phyloP scores from a whole-genome alignment of 2,329 filamentous ascomycete species.

The Diaporthe sp. region DNA sequence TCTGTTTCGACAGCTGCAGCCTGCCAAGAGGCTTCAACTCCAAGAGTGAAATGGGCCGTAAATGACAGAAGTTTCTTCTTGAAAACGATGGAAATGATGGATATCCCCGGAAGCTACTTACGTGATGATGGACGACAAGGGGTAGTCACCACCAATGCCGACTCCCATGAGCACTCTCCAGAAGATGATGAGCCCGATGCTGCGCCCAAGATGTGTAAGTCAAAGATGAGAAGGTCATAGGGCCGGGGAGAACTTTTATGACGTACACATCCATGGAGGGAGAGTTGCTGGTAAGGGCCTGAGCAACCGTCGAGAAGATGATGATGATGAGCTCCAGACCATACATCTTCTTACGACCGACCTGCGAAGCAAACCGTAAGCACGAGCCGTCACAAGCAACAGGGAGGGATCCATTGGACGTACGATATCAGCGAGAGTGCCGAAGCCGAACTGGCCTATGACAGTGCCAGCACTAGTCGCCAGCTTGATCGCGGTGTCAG shows the following conservation, averaged over 20 bases:
- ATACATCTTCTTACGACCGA: constrained; percentile 69
- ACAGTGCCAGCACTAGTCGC: constrained; percentile 88
- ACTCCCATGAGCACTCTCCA: constrained; percentile 84
- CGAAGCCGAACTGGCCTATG: constrained; percentile 85
- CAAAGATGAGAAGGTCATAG: background rate
- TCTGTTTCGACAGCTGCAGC: background rate
- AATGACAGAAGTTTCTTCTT: background rate
- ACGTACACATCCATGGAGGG: constrained; percentile 67
- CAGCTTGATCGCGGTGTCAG: constrained; percentile 88
- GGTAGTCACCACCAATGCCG: constrained; percentile 84
- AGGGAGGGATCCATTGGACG: constrained; percentile 1
- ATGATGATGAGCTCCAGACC: constrained; percentile 85
- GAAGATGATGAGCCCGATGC: constrained; percentile 78
- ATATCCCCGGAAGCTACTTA: background rate
- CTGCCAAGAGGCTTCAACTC: background rate
- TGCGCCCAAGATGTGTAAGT: background rate
- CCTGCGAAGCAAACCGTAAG: constrained; percentile 15
- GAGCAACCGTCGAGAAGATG: constrained; percentile 82
- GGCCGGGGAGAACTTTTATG: background rate
- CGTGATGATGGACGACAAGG: constrained; percentile 85
- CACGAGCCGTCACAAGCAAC: background rate
- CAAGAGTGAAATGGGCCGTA: background rate
- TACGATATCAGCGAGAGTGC: constrained; percentile 76
- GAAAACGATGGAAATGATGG: background rate
- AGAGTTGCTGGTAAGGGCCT: constrained; percentile 75